Evolutionary conservation across 371 early-diverging fungal genomes (phyloP).

Genomic region (Mucor irregularis): DNA sequence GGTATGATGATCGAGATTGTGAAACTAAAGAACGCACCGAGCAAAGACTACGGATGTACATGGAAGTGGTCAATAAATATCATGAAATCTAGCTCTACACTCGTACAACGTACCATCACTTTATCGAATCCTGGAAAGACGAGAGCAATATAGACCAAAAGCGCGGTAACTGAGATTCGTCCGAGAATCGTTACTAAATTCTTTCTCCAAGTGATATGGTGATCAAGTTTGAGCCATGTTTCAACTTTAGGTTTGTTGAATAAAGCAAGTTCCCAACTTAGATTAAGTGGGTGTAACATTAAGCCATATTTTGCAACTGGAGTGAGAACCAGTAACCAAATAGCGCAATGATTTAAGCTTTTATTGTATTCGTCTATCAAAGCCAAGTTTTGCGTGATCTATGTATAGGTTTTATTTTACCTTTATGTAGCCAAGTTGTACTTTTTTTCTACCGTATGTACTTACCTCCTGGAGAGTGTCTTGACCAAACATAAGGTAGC

Average conservation of each 20-base stretch:
- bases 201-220: conserved; percentile 7
- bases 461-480: conserved; percentile 55
- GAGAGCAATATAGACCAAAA: conserved; percentile 47
- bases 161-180: conserved; percentile 18
- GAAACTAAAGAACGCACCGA: conserved; percentile 63
- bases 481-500: conserved; percentile 80
- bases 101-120: conserved; percentile 48
- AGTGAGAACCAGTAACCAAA: conserved; percentile 61
- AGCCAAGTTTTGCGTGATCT: conserved; percentile 67
- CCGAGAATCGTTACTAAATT: conserved; percentile 11
- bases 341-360: conserved; percentile 45
- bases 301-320: conserved; percentile 68
- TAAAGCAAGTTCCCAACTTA: conserved; percentile 48
- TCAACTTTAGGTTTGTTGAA: conserved; percentile 14
- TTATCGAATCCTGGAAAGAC: conserved; percentile 61
- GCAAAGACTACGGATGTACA: conserved; percentile 34
- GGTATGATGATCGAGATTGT: conserved; percentile 63
- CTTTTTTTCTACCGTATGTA: background rate
- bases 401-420: background rate
- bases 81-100: background rate
- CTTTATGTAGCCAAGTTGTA: background rate
- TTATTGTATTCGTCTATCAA: conserved; percentile 45
- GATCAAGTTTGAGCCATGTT: conserved; percentile 13
- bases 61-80: background rate
- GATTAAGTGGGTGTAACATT: conserved; percentile 52